Evolutionary conservation across 345 rosid species (phyloP).

Genomic region (Aegle marmelos): DNA sequence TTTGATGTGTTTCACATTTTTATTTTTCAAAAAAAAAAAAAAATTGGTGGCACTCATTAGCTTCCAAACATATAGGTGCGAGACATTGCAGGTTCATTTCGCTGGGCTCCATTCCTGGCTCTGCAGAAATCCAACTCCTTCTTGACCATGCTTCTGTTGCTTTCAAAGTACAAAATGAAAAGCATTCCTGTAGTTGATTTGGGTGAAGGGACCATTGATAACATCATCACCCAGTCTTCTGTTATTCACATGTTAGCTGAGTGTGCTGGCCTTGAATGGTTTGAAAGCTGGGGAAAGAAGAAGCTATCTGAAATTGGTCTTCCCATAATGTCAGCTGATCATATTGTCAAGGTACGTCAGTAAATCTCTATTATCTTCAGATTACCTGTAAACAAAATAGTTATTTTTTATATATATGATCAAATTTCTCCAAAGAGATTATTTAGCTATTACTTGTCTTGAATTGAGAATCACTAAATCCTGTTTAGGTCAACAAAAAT

Average conservation of each 20-base stretch:
- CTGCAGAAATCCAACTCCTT: conserved; percentile 87
- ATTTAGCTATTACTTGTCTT: background rate
- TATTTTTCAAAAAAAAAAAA: background rate
- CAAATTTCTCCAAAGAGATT: background rate
- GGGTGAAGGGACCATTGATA: conserved; percentile 74
- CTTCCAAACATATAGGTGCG: conserved; percentile 54
- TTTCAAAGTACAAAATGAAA: conserved; percentile 98
- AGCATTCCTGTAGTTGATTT: conserved; percentile 86
- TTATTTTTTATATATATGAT: background rate
- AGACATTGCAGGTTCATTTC: conserved; percentile 95
- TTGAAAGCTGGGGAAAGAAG: conserved; percentile 91
- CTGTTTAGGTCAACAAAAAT: background rate
- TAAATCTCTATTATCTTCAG: background rate
- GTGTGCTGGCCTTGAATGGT: conserved; percentile 93
- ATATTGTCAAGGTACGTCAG: conserved; percentile 54
- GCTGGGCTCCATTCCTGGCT: conserved; percentile 99
- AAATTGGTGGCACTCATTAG: conserved; percentile 3
- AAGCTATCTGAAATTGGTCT: conserved; percentile 86
- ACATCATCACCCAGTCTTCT: conserved; percentile 87
- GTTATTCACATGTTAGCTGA: conserved; percentile 98
- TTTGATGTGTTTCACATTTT: background rate
- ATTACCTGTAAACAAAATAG: background rate
- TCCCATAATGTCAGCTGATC: conserved; percentile 54
- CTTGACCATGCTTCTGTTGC: conserved; percentile 87
- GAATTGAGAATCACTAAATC: background rate